A percentile compares a stretch with the other conserved stretches of the same genome.
phyloP scores from a whole-genome alignment of 192 early-diverging fungal species.

The Coemansia sp. region DNA sequence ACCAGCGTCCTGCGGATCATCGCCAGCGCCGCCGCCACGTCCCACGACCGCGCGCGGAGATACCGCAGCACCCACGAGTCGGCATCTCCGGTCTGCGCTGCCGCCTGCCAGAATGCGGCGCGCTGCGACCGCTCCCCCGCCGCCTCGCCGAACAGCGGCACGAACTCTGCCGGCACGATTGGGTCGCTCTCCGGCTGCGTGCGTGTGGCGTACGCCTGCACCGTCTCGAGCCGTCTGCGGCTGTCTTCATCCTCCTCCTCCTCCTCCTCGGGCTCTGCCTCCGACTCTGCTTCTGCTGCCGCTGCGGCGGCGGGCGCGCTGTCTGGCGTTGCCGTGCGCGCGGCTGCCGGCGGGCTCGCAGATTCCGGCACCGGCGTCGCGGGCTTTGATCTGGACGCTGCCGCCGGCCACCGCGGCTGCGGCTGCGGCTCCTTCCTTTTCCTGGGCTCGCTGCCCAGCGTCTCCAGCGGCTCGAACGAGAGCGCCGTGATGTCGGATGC shows the following conservation, averaged over 20 bases:
- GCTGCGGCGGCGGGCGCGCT: neutral
- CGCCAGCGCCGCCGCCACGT: slow-evolving; percentile 63
- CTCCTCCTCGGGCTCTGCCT: neutral
- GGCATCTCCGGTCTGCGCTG: slow-evolving; percentile 61
- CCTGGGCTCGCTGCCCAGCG: slow-evolving; percentile 21
- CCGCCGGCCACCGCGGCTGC: neutral
- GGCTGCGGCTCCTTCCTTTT: too few species aligned
- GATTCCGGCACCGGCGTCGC: neutral
- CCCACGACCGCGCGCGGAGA: slow-evolving; percentile 87
- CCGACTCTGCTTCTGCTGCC: neutral
- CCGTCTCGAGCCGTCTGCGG: slow-evolving; percentile 12
- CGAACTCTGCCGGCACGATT: slow-evolving; percentile 20
- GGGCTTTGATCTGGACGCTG: neutral
- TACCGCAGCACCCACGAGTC: slow-evolving; percentile 76
- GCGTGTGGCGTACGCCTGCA: slow-evolving; percentile 16
- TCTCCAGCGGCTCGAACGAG: slow-evolving; percentile 35
- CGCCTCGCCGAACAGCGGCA: slow-evolving; percentile 26
- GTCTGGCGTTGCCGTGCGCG: neutral
- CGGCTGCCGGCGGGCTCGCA: neutral
- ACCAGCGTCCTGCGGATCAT: slow-evolving; percentile 69
- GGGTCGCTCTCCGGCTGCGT: neutral
- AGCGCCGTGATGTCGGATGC: slow-evolving; percentile 16
- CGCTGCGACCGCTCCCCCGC: slow-evolving; percentile 39
- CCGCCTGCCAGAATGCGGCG: slow-evolving; percentile 61
- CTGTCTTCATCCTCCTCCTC: slow-evolving; percentile 8